Evolutionary conservation across 495 filamentous ascomycete species (phyloP).

Genomic region (Bacidia gigantensis): DNA sequence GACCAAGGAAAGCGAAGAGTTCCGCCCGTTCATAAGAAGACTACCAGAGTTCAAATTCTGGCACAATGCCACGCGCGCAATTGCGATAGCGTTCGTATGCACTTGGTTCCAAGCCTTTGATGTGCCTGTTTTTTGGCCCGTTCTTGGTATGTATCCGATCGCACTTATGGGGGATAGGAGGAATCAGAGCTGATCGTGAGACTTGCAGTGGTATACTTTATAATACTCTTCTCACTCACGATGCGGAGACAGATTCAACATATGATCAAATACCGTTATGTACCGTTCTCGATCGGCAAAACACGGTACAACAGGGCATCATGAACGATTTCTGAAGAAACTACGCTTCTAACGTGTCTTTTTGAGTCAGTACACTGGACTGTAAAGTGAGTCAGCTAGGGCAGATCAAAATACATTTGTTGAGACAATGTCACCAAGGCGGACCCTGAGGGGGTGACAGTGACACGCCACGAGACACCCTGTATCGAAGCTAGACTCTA

Average conservation of each 20-base stretch:
- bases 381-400: no score
- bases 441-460: no score
- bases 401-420: no score
- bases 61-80: conserved; percentile 82
- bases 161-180: no score
- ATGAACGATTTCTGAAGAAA: conserved; percentile 14
- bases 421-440: no score
- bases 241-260: conserved; percentile 99
- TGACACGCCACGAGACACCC: no score
- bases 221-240: conserved; percentile 86
- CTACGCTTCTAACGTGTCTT: conserved; percentile 5
- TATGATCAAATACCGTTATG: conserved; percentile 99
- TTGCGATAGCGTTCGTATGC: conserved; percentile 72
- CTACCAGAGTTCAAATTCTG: conserved; percentile 99
- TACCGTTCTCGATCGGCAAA: conserved; percentile 91
- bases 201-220: conserved; percentile 96
- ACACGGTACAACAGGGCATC: conserved; percentile 48
- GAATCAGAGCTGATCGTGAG: no score
- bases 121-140: conserved; percentile 97
- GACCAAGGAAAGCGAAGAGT: conserved; percentile 91
- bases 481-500: no score
- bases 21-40: conserved; percentile 88
- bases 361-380: background rate
- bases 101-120: conserved; percentile 89
- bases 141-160: conserved; percentile 22